Evolutionary conservation across 306 rosid species (phyloP).

Genomic region (Adenanthera pavonina): DNA sequence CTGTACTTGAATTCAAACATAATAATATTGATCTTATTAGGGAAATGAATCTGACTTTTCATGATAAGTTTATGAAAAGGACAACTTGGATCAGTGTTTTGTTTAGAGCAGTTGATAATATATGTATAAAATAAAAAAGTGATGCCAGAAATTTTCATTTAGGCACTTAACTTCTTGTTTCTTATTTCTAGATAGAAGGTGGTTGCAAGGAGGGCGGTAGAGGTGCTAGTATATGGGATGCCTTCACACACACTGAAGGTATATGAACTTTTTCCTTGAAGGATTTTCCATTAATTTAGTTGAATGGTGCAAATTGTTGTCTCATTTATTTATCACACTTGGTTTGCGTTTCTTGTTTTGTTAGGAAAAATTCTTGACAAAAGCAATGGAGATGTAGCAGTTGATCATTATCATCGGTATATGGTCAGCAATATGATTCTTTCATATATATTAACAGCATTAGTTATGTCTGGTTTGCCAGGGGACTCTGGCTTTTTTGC

Average conservation of each 20-base stretch:
- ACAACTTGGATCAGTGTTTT: constrained; percentile 6
- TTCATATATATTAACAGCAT: constrained; percentile 6
- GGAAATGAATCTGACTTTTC: background rate
- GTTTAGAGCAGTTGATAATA: background rate
- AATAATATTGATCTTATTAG: background rate
- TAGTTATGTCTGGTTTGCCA: constrained; percentile 18
- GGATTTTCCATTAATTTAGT: constrained; percentile 26
- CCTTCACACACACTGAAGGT: constrained; percentile 79
- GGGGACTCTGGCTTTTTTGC: background rate
- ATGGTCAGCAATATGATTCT: constrained; percentile 58
- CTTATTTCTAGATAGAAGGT: constrained; percentile 80
- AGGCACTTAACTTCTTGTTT: constrained; percentile 31
- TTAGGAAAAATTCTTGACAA: constrained; percentile 73
- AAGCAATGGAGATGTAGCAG: constrained; percentile 89
- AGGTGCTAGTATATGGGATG: constrained; percentile 93
- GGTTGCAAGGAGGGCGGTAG: constrained; percentile 77
- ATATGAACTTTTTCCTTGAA: constrained; percentile 22
- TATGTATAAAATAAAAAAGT: constrained; percentile 16
- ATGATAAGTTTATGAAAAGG: constrained; percentile 2
- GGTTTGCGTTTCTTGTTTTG: constrained; percentile 36
- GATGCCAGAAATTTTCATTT: background rate
- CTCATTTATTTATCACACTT: constrained; percentile 7
- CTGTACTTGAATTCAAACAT: constrained; percentile 1
- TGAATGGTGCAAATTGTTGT: constrained; percentile 10
- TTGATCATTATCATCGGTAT: constrained; percentile 87